Conservation (phyloP, 108 stramenopile genomes). For the Chaetoceros muelleri region DNA sequence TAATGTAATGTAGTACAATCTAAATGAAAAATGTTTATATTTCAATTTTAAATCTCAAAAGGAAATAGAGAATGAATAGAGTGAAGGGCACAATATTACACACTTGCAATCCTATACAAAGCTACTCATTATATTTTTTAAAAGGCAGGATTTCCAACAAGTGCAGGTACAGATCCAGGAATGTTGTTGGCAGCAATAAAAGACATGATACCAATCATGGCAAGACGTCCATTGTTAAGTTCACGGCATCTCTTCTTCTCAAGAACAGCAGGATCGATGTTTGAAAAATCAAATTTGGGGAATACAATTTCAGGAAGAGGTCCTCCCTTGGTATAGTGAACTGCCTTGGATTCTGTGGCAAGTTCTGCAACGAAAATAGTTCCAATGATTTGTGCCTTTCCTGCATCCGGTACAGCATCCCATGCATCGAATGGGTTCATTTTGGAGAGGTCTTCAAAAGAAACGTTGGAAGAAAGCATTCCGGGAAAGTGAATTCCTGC, state of each 20-base stretch:
- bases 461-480: constrained; percentile 24
- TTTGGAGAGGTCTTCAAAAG: constrained; percentile 26
- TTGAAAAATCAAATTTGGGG: constrained; percentile 13
- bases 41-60: too few species aligned
- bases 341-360: constrained; percentile 16
- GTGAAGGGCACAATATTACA: too few species aligned
- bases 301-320: constrained; percentile 18
- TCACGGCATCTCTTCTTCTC: constrained; percentile 16
- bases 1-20: too few species aligned
- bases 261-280: constrained; percentile 13
- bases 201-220: constrained; percentile 76
- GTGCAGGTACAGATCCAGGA: constrained; percentile 56
- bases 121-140: constrained; percentile 10
- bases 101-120: background rate
- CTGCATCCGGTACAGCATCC: constrained; percentile 25
- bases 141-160: constrained; percentile 42
- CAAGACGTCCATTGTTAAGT: constrained; percentile 41
- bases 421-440: constrained; percentile 28
- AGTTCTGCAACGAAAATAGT: constrained; percentile 25
- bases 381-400: constrained; percentile 24
- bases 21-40: too few species aligned
- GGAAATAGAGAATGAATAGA: background rate
- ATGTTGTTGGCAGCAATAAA: constrained; percentile 58
- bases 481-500: constrained; percentile 26
- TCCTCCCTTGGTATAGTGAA: constrained; percentile 30